These are phyloP conservation scores for Scheffersomyces quercinus DNA, from an alignment of 1,139 yeast species.

Conservation along the genomic window DNA sequence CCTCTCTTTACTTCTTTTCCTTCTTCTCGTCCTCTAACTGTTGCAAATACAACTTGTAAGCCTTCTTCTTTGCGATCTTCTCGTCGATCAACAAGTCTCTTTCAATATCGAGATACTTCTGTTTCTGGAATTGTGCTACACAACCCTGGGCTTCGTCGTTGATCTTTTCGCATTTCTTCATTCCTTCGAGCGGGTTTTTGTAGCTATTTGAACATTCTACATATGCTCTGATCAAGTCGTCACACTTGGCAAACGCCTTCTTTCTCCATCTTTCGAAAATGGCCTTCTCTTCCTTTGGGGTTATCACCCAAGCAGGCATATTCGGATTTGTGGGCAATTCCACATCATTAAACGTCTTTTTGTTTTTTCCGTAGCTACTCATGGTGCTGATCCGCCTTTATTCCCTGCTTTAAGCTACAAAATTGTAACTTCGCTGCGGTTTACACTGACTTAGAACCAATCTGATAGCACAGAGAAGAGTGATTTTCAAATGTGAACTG, in stretches of 20 bases:
- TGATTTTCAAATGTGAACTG: no score
- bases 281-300: constrained; percentile 84
- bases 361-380: constrained; percentile 17
- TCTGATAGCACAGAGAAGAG: no score
- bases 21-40: background rate
- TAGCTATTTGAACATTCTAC: constrained; percentile 42
- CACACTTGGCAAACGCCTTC: constrained; percentile 71
- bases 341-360: constrained; percentile 41
- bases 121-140: constrained; percentile 65
- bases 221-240: constrained; percentile 56
- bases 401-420: no score
- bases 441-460: no score
- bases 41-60: constrained; percentile 2
- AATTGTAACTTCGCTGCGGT: no score
- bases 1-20: background rate
- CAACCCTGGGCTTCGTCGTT: constrained; percentile 47
- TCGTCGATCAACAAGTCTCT: constrained; percentile 63
- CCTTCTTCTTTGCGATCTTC: constrained; percentile 43
- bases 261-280: constrained; percentile 78
- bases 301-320: constrained; percentile 79
- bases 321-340: constrained; percentile 47
- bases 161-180: constrained; percentile 50
- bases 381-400: constrained; percentile 2
- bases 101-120: constrained; percentile 69
- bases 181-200: constrained; percentile 55